Base-by-base conservation (phyloP, 2,329 filamentous ascomycete species). In the Trichoderma guizhouense region DNA sequence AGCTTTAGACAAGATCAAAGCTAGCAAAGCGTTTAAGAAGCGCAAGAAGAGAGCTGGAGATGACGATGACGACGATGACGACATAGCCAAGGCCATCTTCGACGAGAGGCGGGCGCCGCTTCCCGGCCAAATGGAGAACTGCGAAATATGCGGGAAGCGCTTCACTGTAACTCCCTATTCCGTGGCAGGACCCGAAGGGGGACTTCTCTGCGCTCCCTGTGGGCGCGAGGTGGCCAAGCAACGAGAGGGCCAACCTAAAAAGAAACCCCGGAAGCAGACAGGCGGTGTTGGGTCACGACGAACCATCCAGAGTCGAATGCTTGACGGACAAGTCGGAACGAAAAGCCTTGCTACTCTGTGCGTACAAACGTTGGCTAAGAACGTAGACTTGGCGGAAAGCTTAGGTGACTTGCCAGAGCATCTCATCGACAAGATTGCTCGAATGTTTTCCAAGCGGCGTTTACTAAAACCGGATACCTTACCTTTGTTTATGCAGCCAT, bases 91-190 rank as follows among this genome's bases (percentile, higher is more conserved):
- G 14, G 83, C 84, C 76, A 81, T 89, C 21, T 82, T 89, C 77
- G 76, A 86, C 65, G 76, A 86, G 73, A 79, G 79, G 30, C 76
- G 82, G 47, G 84, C 84, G 36, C 90, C 91, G 2, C 79, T 91
- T n/a, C 93, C 94, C 2, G 94, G 93, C 3, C 95, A 98, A 80
- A 89, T 95, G 78, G 94, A 93, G 74, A 95, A 97, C 75, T 98
- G 95, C 79, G 94, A 93, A 74, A 83, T 91, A 3, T 98, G 95
- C 80, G 86, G 88, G 57, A 97, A 96, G 80, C 90, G 94, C 47
- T 98, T 98, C 78, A 97, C 94, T 0, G 95, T 98, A 58, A 98
- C 95, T 0, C 88, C 93, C 0, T 98, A 98, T 82, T 94, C 92
- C 74, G 92, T 94, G 75, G 88, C 91, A 32, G 94, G 93, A 0